Evolutionary conservation across 768 basidiomycete species (phyloP).

Genomic region (Mycena sanguinolenta): DNA sequence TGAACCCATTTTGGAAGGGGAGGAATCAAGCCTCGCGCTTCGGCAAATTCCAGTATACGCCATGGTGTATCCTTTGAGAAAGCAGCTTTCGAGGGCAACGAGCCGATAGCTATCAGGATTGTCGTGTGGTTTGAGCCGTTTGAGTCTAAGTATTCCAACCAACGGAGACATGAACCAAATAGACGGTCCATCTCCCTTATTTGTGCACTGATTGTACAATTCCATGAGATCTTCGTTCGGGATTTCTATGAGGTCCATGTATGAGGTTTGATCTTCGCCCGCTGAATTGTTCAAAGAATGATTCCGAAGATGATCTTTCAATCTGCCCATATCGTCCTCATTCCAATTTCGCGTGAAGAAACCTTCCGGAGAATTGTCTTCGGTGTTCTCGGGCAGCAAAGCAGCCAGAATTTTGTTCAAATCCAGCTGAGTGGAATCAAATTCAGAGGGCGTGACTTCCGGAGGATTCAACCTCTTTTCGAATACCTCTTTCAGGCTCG

Average conservation of each 20-base stretch:
- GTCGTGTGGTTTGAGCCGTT: background rate
- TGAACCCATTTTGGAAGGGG: background rate
- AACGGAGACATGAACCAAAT: background rate
- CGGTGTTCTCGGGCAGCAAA: background rate
- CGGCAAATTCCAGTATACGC: background rate
- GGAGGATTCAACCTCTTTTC: constrained; percentile 11
- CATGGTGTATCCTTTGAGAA: background rate
- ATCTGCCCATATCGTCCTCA: background rate
- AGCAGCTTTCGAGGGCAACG: background rate
- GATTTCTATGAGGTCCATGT: background rate
- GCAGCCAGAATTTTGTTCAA: constrained; percentile 1
- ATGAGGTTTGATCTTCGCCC: constrained; percentile 5
- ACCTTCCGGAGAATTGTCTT: background rate
- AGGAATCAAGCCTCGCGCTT: background rate
- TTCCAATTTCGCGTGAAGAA: constrained; percentile 9
- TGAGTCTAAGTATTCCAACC: background rate
- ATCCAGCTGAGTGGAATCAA: constrained; percentile 3
- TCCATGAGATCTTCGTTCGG: background rate
- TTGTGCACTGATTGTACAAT: constrained; percentile 12
- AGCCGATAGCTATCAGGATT: background rate
- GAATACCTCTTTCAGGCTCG: constrained; percentile 4
- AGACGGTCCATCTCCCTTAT: background rate
- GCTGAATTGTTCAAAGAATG: background rate
- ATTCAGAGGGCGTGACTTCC: background rate
- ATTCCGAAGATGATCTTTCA: constrained; percentile 11